phyloP scores from a whole-genome alignment of 352 stramenopile genomes.

The Globisporangium rhizosaccharum region DNA sequence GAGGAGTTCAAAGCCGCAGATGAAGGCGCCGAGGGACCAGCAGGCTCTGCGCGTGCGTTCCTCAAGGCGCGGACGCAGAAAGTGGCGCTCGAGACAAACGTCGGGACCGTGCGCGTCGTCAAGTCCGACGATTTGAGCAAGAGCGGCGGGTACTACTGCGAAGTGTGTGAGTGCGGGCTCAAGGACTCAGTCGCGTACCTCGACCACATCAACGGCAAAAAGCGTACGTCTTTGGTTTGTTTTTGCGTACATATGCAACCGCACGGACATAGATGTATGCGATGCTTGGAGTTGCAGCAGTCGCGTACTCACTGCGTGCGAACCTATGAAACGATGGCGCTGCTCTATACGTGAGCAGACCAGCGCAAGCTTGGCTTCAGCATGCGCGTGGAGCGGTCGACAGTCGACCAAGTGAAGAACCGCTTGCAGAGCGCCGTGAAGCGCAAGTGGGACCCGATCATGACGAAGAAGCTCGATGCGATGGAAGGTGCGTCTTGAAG shows the following conservation, averaged over 20 bases:
- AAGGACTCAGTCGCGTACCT: conserved; percentile 93
- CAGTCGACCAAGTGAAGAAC: conserved; percentile 84
- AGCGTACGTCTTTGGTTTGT: conserved; percentile 49
- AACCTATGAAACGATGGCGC: neutral
- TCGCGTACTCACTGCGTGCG: neutral
- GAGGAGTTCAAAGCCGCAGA: conserved; percentile 75
- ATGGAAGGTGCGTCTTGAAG: conserved; percentile 45
- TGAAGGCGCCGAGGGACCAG: conserved; percentile 54
- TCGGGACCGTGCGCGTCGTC: conserved; percentile 84
- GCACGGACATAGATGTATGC: neutral
- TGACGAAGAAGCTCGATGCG: conserved; percentile 75
- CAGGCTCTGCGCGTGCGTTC: conserved; percentile 65
- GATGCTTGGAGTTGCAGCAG: neutral
- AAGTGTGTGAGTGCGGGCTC: conserved; percentile 89
- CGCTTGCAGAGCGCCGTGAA: conserved; percentile 75
- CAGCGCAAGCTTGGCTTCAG: conserved; percentile 87
- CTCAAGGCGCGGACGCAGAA: conserved; percentile 70
- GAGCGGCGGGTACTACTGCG: conserved; percentile 88
- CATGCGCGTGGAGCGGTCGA: conserved; percentile 89
- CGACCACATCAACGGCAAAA: conserved; percentile 95
- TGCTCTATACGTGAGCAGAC: conserved; percentile 37
- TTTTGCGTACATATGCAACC: neutral
- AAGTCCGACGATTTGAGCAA: conserved; percentile 79
- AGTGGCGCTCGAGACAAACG: conserved; percentile 77
- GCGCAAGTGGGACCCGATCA: conserved; percentile 77